Conservation (phyloP, 345 rosid genomes). For the Eucalyptus pumila region DNA sequence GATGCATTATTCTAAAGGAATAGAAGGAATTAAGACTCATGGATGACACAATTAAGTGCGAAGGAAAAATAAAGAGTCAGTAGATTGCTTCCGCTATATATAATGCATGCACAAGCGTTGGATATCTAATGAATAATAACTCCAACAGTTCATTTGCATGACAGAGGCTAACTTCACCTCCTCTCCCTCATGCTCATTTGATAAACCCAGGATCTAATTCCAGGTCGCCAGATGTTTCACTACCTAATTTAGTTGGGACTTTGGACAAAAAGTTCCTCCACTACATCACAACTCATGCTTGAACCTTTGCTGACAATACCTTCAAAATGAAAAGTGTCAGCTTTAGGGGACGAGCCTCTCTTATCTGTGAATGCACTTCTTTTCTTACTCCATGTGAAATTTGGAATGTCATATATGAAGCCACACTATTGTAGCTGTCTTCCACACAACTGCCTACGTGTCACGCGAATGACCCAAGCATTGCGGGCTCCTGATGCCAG, state of each 20-base stretch:
- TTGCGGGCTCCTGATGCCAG: neutral
- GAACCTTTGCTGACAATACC: neutral
- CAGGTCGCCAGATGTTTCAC: neutral
- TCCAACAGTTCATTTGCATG: neutral
- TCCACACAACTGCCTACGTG: neutral
- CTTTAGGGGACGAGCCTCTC: neutral
- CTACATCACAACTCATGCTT: neutral
- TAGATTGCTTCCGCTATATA: rapidly evolving
- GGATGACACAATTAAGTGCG: neutral
- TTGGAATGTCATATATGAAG: neutral
- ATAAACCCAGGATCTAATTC: neutral
- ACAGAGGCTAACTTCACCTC: neutral
- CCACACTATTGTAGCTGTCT: neutral
- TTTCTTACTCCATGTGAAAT: neutral
- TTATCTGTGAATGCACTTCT: neutral
- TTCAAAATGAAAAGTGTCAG: neutral
- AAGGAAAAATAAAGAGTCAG: neutral
- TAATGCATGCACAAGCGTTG: neutral
- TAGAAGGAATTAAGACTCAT: neutral
- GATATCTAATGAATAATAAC: neutral
- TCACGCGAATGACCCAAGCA: neutral
- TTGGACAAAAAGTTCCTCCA: neutral
- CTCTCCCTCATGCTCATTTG: neutral
- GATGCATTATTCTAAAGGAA: neutral
- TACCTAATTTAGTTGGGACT: neutral